Percentiles rank a stretch among this genome's conserved stretches.
Evolutionary conservation across 805 yeast species (phyloP).

Genomic region (Pichia sporocuriosa): DNA sequence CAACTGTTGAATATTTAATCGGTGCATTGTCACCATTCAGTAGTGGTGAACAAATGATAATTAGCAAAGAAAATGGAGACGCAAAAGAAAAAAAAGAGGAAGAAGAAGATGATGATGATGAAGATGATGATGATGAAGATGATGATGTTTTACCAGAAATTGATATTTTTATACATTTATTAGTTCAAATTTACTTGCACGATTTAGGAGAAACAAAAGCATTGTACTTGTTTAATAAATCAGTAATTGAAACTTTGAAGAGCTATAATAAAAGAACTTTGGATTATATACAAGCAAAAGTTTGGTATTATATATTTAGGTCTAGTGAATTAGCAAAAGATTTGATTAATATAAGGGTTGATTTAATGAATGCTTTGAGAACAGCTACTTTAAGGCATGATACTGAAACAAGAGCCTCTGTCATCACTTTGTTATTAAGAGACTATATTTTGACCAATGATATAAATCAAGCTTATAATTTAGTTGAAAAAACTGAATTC

Average conservation of each 20-base stretch:
- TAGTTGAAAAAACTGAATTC: conserved; percentile 82
- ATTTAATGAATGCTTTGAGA: conserved; percentile 67
- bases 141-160: conserved; percentile 62
- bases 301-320: conserved; percentile 87
- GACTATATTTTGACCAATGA: conserved; percentile 73
- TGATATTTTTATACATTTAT: conserved; percentile 69
- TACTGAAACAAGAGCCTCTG: conserved; percentile 80
- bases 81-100: too few relatives aligned
- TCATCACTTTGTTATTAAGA: conserved; percentile 80
- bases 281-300: conserved; percentile 80
- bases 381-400: conserved; percentile 90
- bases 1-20: conserved; percentile 37
- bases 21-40: conserved; percentile 23
- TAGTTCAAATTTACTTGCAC: conserved; percentile 69
- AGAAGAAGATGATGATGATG: conserved; percentile 29
- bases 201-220: conserved; percentile 48
- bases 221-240: conserved; percentile 47
- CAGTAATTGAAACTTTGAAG: conserved; percentile 47
- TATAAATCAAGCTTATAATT: conserved; percentile 78
- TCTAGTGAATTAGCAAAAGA: conserved; percentile 59
- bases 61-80: background rate
- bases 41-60: conserved; percentile 17
- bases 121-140: conserved; percentile 17
- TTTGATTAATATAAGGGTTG: conserved; percentile 56
- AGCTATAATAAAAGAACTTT: conserved; percentile 72